Evolutionary conservation across 768 basidiomycete species (phyloP), one percentile per base, ranked within the genome.

Genomic region (Antrodiella citrinella): DNA sequence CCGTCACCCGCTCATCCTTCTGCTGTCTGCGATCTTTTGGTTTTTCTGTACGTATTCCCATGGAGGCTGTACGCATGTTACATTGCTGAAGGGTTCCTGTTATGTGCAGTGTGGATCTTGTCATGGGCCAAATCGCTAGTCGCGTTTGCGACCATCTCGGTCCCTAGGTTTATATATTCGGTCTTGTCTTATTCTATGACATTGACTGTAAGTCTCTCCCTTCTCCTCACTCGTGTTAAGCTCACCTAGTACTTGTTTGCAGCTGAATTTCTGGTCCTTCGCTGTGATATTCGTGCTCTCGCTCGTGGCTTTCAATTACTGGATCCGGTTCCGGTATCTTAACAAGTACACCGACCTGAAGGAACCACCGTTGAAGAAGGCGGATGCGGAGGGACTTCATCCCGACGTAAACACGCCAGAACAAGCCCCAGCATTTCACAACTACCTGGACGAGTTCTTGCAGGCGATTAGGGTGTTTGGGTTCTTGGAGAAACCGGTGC

Each of bases 391-490:
- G 56, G 87, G 90, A 58, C 76, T 91, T 40, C 93, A 95, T 68
- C 93, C 93, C 1, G 92, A 96, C 63, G 86, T 95, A 19, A 92
- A 92, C 52, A 78, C 84, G 13, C 66, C 73, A 59, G 83, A 86
- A 48, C 72, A 82, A 12, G 78, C 81, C 0, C 79, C 86, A 11
- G 77, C 86, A 1, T 93, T 97, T 63, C 93, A 95, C 64, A 94
- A 95, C 60, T 98, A 98, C 59, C 75, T 98, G 22, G 95, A 98
- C 64, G 96, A 99, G 61, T 98, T 99, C 64, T 67, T 98, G 49
- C 86, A 94, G 58, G 96, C 96, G 10, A 90, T 99, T 50, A 80
- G 94, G 44, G 90, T 99, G 9, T 99, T 99, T 59, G 96, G 96
- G 18, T 98, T 98, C 64, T 76, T 93, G 54, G 96, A 99, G 70